Conservation (phyloP, 768 basidiomycete genomes). For the Suillus plorans region DNA sequence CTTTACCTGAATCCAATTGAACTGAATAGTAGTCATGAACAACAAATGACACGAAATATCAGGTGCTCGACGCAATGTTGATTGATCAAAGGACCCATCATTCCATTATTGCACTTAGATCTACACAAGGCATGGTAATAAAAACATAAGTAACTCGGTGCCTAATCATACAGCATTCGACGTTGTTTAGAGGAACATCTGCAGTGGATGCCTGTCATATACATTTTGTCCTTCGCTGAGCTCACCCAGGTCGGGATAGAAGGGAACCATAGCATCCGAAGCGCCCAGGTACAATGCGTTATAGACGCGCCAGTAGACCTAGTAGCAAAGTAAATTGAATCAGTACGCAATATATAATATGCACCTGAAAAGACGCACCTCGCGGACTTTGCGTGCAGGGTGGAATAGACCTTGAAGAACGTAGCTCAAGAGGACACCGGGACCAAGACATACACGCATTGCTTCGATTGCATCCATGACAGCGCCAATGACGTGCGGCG, state of each 20-base stretch:
- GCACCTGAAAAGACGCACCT: conserved; percentile 50
- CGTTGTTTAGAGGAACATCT: conserved; percentile 68
- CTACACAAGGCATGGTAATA: neutral
- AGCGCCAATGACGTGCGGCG: conserved; percentile 96
- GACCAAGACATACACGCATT: conserved; percentile 94
- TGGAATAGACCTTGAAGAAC: conserved; percentile 96
- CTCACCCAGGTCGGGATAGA: conserved; percentile 90
- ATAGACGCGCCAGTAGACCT: conserved; percentile 93
- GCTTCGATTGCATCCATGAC: conserved; percentile 99
- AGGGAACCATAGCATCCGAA: conserved; percentile 88
- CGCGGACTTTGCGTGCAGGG: conserved; percentile 93
- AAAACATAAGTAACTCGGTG: conserved; percentile 1
- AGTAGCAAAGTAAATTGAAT: conserved; percentile 4
- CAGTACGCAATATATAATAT: conserved; percentile 2
- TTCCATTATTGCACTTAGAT: conserved; percentile 1
- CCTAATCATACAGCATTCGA: conserved; percentile 4
- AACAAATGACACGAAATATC: neutral
- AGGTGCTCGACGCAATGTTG: neutral
- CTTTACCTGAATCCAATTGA: neutral
- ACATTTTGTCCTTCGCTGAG: conserved; percentile 89
- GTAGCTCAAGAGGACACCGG: conserved; percentile 89
- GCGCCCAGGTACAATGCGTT: conserved; percentile 93
- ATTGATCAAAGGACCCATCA: neutral
- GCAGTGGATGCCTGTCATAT: conserved; percentile 82
- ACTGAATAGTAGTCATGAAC: neutral